Conservation (phyloP, 345 rosid genomes). For the Eutrema heterophyllum region DNA sequence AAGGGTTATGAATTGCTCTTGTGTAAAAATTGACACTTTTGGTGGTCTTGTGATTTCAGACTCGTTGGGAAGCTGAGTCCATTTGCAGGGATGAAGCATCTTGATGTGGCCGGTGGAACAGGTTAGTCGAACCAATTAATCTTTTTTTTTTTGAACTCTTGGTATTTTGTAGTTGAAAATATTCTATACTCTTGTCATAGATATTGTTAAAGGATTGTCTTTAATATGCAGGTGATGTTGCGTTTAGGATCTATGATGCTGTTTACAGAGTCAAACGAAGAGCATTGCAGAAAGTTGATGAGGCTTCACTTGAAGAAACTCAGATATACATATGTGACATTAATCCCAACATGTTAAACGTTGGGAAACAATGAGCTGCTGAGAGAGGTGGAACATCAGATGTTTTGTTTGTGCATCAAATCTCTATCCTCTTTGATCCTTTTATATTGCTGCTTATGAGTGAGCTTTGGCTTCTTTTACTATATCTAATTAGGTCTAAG, state of each 20-base stretch:
- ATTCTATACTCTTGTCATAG: not conserved
- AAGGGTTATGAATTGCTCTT: not conserved
- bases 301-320: slow-evolving; percentile 68
- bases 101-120: slow-evolving; percentile 98
- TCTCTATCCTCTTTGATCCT: not conserved
- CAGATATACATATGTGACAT: slow-evolving; percentile 83
- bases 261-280: slow-evolving; percentile 50
- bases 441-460: not conserved
- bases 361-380: slow-evolving; percentile 76
- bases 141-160: not conserved
- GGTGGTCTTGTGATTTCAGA: slow-evolving; percentile 37
- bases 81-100: slow-evolving; percentile 95
- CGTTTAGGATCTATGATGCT: slow-evolving; percentile 74
- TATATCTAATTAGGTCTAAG: slow-evolving; percentile 23
- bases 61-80: slow-evolving; percentile 81
- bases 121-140: slow-evolving; percentile 32
- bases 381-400: slow-evolving; percentile 56
- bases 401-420: slow-evolving; percentile 1
- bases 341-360: slow-evolving; percentile 83
- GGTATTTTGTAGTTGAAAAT: not conserved
- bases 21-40: not conserved
- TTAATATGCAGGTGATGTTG: slow-evolving; percentile 79
- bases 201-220: not conserved
- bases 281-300: slow-evolving; percentile 55
- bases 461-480: slow-evolving; percentile 6